Conservation (phyloP, 306 rosid genomes). For the Quercus parvula region DNA sequence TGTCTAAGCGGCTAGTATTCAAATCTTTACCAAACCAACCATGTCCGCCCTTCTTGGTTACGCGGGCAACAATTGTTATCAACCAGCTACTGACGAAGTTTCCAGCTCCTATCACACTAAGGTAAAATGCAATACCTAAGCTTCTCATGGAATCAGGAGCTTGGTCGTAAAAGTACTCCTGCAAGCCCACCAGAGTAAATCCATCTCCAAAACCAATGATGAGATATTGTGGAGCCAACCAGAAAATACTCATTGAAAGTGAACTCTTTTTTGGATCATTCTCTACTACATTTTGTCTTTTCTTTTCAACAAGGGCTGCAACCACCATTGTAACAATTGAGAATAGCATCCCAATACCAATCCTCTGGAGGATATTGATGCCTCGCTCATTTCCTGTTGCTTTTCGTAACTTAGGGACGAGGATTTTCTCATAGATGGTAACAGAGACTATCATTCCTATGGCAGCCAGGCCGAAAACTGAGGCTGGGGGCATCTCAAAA, state of each 20-base stretch:
- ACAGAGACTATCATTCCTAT: slow-evolving; percentile 72
- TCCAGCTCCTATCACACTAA: slow-evolving; percentile 74
- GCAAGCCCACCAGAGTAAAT: slow-evolving; percentile 74
- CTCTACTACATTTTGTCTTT: slow-evolving; percentile 41
- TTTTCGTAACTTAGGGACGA: slow-evolving; percentile 58
- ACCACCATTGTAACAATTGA: slow-evolving; percentile 48
- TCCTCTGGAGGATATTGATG: slow-evolving; percentile 79
- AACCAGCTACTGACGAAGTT: slow-evolving; percentile 71
- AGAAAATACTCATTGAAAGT: slow-evolving; percentile 59
- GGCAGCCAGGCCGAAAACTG: slow-evolving; percentile 60
- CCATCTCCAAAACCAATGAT: slow-evolving; percentile 93
- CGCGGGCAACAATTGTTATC: slow-evolving; percentile 57
- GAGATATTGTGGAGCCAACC: slow-evolving; percentile 81
- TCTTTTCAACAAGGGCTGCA: slow-evolving; percentile 65
- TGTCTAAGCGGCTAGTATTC: slow-evolving; percentile 76
- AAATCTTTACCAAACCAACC: slow-evolving; percentile 85
- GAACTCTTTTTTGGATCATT: slow-evolving; percentile 31
- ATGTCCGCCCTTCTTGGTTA: slow-evolving; percentile 44
- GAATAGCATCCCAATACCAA: slow-evolving; percentile 85
- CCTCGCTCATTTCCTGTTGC: slow-evolving; percentile 78
- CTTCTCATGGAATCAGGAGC: slow-evolving; percentile 97
- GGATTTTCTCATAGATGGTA: slow-evolving; percentile 60
- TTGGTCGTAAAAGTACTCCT: slow-evolving; percentile 86
- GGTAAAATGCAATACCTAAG: slow-evolving; percentile 74
- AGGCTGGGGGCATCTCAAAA: slow-evolving; percentile 76